Evolutionary conservation across 2,329 filamentous ascomycete genomes (phyloP).

Genomic region (Pseudogymnoascus sp.): DNA sequence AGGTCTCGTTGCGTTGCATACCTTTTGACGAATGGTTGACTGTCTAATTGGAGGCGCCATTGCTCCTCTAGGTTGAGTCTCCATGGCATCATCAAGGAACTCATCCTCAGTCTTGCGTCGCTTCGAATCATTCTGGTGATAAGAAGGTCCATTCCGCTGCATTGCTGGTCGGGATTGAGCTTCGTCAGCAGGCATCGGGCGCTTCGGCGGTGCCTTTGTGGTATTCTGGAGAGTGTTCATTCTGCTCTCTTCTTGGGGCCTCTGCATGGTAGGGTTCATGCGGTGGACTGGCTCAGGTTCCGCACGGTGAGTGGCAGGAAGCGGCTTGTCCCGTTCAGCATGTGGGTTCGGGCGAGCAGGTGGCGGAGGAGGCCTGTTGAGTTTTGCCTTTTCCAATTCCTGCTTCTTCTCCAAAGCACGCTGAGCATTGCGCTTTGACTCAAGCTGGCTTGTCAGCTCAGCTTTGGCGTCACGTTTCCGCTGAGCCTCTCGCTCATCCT

Average conservation of each 20-base stretch:
- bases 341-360: constrained; percentile 46
- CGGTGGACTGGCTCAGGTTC: constrained; percentile 42
- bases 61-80: constrained; percentile 52
- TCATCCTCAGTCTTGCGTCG: constrained; percentile 69
- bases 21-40: constrained; percentile 50
- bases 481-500: constrained; percentile 71
- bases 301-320: constrained; percentile 22
- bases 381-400: constrained; percentile 54
- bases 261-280: constrained; percentile 45
- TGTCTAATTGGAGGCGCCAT: constrained; percentile 82
- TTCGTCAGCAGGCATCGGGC: constrained; percentile 54
- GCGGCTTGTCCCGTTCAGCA: constrained; percentile 24
- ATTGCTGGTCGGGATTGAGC: constrained; percentile 34
- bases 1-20: constrained; percentile 24
- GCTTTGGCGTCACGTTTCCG: constrained; percentile 74
- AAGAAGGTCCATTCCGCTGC: constrained; percentile 50
- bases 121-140: constrained; percentile 60
- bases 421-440: constrained; percentile 58
- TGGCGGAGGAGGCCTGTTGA: constrained; percentile 53
- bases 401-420: constrained; percentile 45
- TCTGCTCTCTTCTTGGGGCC: constrained; percentile 50
- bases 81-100: constrained; percentile 51
- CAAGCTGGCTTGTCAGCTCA: constrained; percentile 49
- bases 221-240: constrained; percentile 55
- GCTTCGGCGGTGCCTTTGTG: constrained; percentile 65